Base-by-base conservation (phyloP, 352 stramenopile species). In the Phytopythium vexans region DNA sequence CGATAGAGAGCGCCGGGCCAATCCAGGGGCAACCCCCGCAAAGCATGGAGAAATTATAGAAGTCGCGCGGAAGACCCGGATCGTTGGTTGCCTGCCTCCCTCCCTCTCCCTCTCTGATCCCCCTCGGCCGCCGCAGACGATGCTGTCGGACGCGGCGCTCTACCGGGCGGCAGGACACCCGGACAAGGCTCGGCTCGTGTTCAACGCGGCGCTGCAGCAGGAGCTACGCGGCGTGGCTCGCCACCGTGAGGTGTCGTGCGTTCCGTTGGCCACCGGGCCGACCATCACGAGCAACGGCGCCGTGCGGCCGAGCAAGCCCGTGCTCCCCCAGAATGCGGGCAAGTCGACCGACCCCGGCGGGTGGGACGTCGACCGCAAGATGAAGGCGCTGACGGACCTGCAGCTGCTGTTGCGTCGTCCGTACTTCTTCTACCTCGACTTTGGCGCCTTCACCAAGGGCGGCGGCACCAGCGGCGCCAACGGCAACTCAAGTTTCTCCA, bases 361-460 rank as follows among this genome's bases (percentile, higher is more conserved):
- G 5, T 94, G 84, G 84, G 85, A 83, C 40, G 62, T 91, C 33
- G 84, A 94, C 62, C 86, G 86, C 60, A 92, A 94, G 58, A 80
- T 91, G 62, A 48, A 78, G 46, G 50, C 75, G 38, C 62, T 94
- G 6, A 63, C 64, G 4, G 84, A 94, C 40, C 43, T 80, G 31
- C 76, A 82, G 21, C 66, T 77, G 16, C 65, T 89, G 48, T 62
- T 94, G 16, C 74, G 86, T 9, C 66, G 68, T 1, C 78, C 84
- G 1, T 86, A 71, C 64, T 94, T 94, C 58, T 81, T 89, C 46
- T 94, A 92, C 52, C 56, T 73, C 41, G 84, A 92, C 56, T 89
- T 81, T 42, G 78, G 70, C 49, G 72, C 62, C 6, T 49, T 54
- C 32, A 49, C 62, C 16, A 58, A 65, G 51, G 49, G 67, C 10